Evolutionary conservation across 768 basidiomycete genomes (phyloP), one percentile per base, ranked within the genome.

Genomic region (Tylopilus rubrobrunneus): DNA sequence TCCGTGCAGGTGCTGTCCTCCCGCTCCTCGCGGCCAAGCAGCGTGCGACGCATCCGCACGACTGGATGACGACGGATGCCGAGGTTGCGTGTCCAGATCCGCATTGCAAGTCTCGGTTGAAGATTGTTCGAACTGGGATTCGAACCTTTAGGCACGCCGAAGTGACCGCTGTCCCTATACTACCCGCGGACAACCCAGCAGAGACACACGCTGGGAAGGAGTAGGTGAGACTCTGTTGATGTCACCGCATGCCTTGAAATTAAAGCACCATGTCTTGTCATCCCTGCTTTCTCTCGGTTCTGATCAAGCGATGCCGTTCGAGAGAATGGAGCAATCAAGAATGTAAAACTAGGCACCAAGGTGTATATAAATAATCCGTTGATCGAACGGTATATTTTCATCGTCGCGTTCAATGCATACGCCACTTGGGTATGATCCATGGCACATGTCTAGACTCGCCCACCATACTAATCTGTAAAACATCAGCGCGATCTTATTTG

Each of bases 1-100:
- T 34, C 25, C 10, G 27, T 23, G n/a, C 11, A 86, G 86, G 75
- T 25, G 74, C 84, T 8, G 74, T 87, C 17, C 74, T 87, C 8
- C 84, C 84, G 3, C 71, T 87, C n/a, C 71, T 87, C 8, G 82
- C 85, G 9, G 84, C 84, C 17, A 87, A 86, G 62, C 84, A 87
- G 54, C 76, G 85, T 5, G 67, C 67, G 14, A 79, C 78, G 3
- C 68, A 83, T 49, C 60, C 70, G 1, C 76, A 81, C 56, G 85
- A 86, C 63, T 86, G 86, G 84, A 86, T 87, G 79, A 71, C 81
- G 6, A 82, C 83, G 1, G 85, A 87, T 55, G 76, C 75, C 0
- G 79, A 84, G 58, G 67, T 87, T 28, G 84, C 84, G 0, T 87
- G 85, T 59, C 86, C 84, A 0, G 85, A 86, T 63, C 85, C 85